Conservation (phyloP, 164 flowering plant species). For the Buxus sempervirens region DNA sequence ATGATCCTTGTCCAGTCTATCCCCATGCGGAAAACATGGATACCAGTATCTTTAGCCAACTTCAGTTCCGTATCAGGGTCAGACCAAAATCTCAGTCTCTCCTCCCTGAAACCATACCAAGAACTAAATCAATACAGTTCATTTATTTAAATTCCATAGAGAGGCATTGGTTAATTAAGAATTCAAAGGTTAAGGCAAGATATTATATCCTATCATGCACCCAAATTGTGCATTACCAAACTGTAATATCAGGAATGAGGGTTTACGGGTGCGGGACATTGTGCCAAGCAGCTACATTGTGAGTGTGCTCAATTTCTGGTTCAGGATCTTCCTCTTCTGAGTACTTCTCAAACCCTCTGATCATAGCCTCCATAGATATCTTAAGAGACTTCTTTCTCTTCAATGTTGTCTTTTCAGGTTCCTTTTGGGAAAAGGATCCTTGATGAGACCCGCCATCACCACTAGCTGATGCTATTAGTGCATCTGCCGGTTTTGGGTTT, state of each 20-base stretch:
- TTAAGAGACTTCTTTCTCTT: constrained; percentile 57
- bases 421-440: constrained; percentile 25
- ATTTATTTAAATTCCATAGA: not conserved
- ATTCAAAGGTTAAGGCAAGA: constrained; percentile 3
- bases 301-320: constrained; percentile 33
- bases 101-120: constrained; percentile 61
- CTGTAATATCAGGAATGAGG: not conserved
- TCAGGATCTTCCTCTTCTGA: constrained; percentile 42
- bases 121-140: constrained; percentile 12
- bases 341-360: constrained; percentile 70
- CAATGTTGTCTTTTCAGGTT: constrained; percentile 8
- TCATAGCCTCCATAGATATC: constrained; percentile 89
- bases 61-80: constrained; percentile 93
- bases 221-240: not conserved
- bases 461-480: constrained; percentile 54
- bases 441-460: constrained; percentile 77
- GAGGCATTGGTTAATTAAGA: not conserved
- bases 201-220: not conserved
- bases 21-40: constrained; percentile 89
- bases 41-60: constrained; percentile 86
- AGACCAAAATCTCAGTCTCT: constrained; percentile 96
- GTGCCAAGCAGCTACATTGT: constrained; percentile 94
- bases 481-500: constrained; percentile 48
- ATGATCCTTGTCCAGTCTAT: constrained; percentile 92
- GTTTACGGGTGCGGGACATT: constrained; percentile 96